Percentiles rank a stretch among this genome's conserved stretches.
phyloP scores from a whole-genome alignment of 2,329 filamentous ascomycete species.

The Claviceps spartinae region DNA sequence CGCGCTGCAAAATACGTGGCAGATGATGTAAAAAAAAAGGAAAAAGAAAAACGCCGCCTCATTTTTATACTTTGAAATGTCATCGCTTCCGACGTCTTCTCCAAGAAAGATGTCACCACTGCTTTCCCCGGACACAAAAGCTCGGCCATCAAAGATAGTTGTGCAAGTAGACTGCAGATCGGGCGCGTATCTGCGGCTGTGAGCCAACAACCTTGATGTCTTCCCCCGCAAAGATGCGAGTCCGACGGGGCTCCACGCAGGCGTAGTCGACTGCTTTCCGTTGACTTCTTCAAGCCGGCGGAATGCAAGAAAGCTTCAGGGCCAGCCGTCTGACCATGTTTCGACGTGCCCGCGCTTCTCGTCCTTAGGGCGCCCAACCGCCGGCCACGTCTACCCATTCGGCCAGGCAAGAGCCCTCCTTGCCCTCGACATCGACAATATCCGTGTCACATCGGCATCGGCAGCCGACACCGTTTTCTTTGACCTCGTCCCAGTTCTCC shows the following conservation, averaged over 20 bases:
- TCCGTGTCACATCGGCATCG: constrained; percentile 94
- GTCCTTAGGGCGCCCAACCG: constrained; percentile 57
- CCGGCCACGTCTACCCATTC: constrained; percentile 98
- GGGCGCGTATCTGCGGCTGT: background rate
- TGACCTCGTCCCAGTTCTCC: constrained; percentile 72
- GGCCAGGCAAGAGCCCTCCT: constrained; percentile 84
- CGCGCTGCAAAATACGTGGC: constrained; percentile 5
- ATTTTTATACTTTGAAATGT: background rate
- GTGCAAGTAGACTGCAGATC: background rate
- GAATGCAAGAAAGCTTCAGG: background rate
- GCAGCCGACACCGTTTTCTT: constrained; percentile 94
- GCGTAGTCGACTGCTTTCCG: background rate
- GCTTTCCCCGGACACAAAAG: background rate
- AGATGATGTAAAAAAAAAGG: background rate
- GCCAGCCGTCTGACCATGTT: background rate
- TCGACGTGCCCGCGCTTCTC: background rate
- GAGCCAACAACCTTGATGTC: background rate
- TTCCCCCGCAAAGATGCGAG: background rate
- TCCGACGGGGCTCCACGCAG: background rate
- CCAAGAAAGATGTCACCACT: background rate
- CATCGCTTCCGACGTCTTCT: constrained; percentile 3
- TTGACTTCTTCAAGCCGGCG: background rate
- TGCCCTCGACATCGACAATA: constrained; percentile 94
- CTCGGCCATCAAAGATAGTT: background rate
- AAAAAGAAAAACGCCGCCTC: constrained; percentile 7